Evolutionary conservation across 805 yeast species (phyloP).

Genomic region (Metschnikowia continentalis): DNA sequence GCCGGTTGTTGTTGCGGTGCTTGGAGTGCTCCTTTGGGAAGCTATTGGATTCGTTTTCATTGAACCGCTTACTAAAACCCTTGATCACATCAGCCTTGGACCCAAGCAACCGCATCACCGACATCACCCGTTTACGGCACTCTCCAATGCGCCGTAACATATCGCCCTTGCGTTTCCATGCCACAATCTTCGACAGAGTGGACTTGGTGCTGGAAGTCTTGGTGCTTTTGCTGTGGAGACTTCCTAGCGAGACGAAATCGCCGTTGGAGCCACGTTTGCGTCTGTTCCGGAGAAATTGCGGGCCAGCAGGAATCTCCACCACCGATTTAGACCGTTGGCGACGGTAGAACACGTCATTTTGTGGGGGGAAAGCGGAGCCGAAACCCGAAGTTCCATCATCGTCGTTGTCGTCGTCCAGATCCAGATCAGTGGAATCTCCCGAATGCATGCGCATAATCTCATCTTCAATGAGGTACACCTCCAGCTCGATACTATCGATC

Average conservation of each 20-base stretch:
- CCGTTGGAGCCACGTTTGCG: constrained; percentile 13
- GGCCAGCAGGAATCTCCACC: constrained; percentile 23
- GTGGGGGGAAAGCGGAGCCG: constrained; percentile 17
- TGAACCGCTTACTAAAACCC: constrained; percentile 88
- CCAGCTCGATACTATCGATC: constrained; percentile 90
- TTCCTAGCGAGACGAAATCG: constrained; percentile 12
- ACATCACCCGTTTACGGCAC: constrained; percentile 91
- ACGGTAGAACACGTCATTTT: constrained; percentile 27
- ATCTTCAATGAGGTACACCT: constrained; percentile 92
- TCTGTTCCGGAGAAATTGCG: constrained; percentile 8
- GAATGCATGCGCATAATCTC: constrained; percentile 85
- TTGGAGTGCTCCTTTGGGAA: constrained; percentile 5
- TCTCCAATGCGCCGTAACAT: constrained; percentile 95
- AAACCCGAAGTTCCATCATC: constrained; percentile 27
- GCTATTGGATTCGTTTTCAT: constrained; percentile 44
- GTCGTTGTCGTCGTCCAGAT: constrained; percentile 35
- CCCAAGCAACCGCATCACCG: constrained; percentile 75
- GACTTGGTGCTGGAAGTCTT: constrained; percentile 29
- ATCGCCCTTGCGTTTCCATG: constrained; percentile 90
- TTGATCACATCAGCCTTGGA: constrained; percentile 97
- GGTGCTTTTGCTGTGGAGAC: constrained; percentile 6
- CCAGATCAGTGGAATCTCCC: constrained; percentile 46
- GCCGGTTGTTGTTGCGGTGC: constrained; percentile 11
- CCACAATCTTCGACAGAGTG: constrained; percentile 46
- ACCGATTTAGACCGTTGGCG: constrained; percentile 37